Conservation (phyloP, 306 rosid species). For the Ceratonia siliqua region DNA sequence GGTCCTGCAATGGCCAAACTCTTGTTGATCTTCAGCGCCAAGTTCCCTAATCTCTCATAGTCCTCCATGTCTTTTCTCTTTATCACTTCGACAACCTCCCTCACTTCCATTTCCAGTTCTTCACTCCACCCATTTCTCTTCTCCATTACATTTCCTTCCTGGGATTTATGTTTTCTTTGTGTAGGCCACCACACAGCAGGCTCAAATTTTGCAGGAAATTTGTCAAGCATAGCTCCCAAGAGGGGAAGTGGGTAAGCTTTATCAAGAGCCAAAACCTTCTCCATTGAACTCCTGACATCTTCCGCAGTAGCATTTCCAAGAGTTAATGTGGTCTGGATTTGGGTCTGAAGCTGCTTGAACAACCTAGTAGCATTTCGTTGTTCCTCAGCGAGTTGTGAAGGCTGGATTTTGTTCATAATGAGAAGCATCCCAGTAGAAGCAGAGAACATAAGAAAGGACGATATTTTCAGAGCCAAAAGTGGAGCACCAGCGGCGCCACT, state of each 20-base stretch:
- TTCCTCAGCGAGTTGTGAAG: slow-evolving; percentile 69
- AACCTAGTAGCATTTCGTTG: slow-evolving; percentile 56
- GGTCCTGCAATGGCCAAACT: slow-evolving; percentile 63
- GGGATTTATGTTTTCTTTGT: neutral
- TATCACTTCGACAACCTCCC: slow-evolving; percentile 46
- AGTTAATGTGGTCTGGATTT: slow-evolving; percentile 42
- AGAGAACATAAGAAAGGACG: slow-evolving; percentile 48
- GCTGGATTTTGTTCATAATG: slow-evolving; percentile 59
- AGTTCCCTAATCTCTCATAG: slow-evolving; percentile 59
- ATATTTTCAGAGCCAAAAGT: slow-evolving; percentile 43
- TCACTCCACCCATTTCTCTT: slow-evolving; percentile 59
- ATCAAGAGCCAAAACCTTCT: slow-evolving; percentile 53
- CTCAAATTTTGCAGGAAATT: slow-evolving; percentile 49
- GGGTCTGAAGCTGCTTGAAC: slow-evolving; percentile 46
- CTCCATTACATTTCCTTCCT: neutral
- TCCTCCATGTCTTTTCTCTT: slow-evolving; percentile 61
- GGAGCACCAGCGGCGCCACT: slow-evolving; percentile 15
- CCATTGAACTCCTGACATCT: slow-evolving; percentile 45
- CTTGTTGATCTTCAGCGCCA: slow-evolving; percentile 59
- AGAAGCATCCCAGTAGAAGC: slow-evolving; percentile 58
- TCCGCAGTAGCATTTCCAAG: slow-evolving; percentile 29
- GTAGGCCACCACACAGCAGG: slow-evolving; percentile 73
- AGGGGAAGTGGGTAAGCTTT: slow-evolving; percentile 70
- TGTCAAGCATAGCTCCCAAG: slow-evolving; percentile 64
- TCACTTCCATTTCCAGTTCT: slow-evolving; percentile 50